These are phyloP conservation scores for Cyclaneusma minus DNA, from an alignment of 2,329 filamentous ascomycete species.

Conservation along the genomic window DNA sequence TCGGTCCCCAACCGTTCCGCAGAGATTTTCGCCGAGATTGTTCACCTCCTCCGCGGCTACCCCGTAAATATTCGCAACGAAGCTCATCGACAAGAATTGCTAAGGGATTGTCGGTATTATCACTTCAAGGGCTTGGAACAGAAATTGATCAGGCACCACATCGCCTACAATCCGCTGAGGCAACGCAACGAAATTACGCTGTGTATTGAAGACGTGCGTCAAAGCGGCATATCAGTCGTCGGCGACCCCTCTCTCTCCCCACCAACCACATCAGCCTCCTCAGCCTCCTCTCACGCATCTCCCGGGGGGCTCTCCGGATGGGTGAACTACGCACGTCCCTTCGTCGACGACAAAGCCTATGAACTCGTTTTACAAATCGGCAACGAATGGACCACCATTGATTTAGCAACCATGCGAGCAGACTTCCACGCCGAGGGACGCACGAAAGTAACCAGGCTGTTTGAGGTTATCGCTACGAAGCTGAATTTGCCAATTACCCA, in stretches of 20 bases:
- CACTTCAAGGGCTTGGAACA: constrained; percentile 88
- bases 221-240: constrained; percentile 60
- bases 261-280: constrained; percentile 10
- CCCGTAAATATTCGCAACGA: constrained; percentile 62
- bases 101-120: constrained; percentile 83
- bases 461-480: constrained; percentile 71
- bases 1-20: constrained; percentile 66
- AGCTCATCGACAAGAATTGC: constrained; percentile 57
- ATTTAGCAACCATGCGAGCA: constrained; percentile 38
- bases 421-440: constrained; percentile 62
- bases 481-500: constrained; percentile 49
- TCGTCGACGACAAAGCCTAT: constrained; percentile 57
- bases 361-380: constrained; percentile 74
- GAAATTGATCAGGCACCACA: constrained; percentile 60
- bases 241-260: constrained; percentile 25
- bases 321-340: constrained; percentile 73
- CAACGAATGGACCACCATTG: constrained; percentile 44
- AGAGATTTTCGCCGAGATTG: constrained; percentile 69
- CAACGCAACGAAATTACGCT: constrained; percentile 61
- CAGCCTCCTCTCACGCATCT: constrained; percentile 11
- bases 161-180: constrained; percentile 58
- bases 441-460: constrained; percentile 53
- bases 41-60: constrained; percentile 74
- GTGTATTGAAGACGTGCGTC: constrained; percentile 73
- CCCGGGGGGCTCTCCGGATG: constrained; percentile 27